Conservation (phyloP, 2,329 filamentous ascomycete genomes). For the Microcera coccophila region DNA sequence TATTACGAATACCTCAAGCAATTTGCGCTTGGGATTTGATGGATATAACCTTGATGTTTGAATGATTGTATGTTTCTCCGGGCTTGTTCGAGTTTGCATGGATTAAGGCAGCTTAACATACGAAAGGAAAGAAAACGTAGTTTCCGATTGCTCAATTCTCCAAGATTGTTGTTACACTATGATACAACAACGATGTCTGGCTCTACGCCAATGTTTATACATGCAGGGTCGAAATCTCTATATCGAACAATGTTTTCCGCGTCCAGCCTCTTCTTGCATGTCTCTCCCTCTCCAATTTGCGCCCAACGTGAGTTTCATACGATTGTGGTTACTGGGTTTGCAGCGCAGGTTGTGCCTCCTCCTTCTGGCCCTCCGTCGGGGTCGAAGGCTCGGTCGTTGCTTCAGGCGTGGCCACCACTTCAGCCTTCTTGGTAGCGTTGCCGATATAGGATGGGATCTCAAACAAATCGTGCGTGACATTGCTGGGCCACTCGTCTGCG, state of each 20-base stretch:
- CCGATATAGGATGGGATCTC: conserved; percentile 24
- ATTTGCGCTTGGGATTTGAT: conserved; percentile 42
- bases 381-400: conserved; percentile 2
- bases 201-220: conserved; percentile 21
- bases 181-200: conserved; percentile 27
- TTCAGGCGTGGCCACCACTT: conserved; percentile 6
- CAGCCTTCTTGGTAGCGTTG: conserved; percentile 9
- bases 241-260: conserved; percentile 5
- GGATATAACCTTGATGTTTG: conserved; percentile 23
- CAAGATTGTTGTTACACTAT: conserved; percentile 28
- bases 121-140: no score
- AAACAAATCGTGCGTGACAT: conserved; percentile 49
- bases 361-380: not conserved
- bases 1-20: conserved; percentile 80
- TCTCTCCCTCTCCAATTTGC: conserved; percentile 4
- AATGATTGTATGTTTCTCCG: conserved; percentile 35
- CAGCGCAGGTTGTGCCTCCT: conserved; percentile 1
- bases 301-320: not conserved
- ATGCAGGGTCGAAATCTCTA: conserved; percentile 13
- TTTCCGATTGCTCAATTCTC: not conserved
- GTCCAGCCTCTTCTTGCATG: not conserved
- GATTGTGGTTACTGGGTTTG: no score
- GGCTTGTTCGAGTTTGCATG: not conserved
- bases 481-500: conserved; percentile 48
- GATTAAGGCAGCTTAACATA: no score